Evolutionary conservation across 768 basidiomycete species (phyloP).

Genomic region (Gymnopilus dilepis): DNA sequence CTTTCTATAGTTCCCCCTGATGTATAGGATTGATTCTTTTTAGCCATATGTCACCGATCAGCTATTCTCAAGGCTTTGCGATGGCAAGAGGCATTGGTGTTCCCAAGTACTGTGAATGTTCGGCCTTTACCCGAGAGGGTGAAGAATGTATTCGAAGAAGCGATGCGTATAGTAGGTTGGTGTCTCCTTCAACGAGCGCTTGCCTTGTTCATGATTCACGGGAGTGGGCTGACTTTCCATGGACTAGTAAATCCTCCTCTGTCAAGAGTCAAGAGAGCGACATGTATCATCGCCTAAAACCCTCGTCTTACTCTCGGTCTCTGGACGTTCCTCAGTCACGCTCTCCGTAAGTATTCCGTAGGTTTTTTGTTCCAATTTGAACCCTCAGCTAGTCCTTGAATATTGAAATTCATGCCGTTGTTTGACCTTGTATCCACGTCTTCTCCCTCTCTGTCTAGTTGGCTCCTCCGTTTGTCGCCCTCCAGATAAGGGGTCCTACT

Average conservation of each 20-base stretch:
- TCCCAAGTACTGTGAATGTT: slow-evolving; percentile 4
- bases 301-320: too few species aligned
- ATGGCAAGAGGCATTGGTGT: background rate
- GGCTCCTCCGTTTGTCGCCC: too few species aligned
- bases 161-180: background rate
- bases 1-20: background rate
- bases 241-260: background rate
- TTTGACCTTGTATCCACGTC: too few species aligned
- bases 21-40: background rate
- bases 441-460: too few species aligned
- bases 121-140: background rate
- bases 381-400: too few species aligned
- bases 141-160: slow-evolving; percentile 8
- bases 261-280: background rate
- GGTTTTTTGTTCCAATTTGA: too few species aligned
- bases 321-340: too few species aligned
- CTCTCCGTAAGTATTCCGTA: too few species aligned
- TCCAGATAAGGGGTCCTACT: too few species aligned
- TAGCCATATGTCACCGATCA: background rate
- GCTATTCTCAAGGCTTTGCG: background rate
- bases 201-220: background rate
- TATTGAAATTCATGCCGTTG: too few species aligned
- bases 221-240: too few species aligned
- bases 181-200: too few species aligned
- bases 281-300: background rate